These are phyloP conservation scores for Fomitiporia mediterranea DNA, from an alignment of 1,284 basidiomycete species.

Conservation along the genomic window DNA sequence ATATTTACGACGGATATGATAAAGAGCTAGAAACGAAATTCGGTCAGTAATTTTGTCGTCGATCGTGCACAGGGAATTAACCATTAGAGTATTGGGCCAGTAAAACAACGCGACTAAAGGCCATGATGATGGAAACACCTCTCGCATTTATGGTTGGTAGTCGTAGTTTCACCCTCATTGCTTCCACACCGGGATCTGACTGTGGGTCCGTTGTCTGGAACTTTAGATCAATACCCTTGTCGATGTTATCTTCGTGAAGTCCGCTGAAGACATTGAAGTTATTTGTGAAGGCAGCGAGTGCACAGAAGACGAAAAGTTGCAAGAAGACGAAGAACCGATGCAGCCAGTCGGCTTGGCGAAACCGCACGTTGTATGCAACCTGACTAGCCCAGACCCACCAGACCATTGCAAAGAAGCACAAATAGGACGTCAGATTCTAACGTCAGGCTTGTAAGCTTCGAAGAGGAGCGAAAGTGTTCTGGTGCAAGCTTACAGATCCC, in stretches of 20 bases:
- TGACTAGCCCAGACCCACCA: slow-evolving; percentile 25
- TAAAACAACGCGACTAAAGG: slow-evolving; percentile 21
- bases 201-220: slow-evolving; percentile 5
- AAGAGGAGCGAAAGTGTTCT: not conserved
- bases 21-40: slow-evolving; percentile 8
- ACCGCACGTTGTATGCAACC: slow-evolving; percentile 21
- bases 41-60: not conserved
- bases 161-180: not conserved
- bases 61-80: not conserved
- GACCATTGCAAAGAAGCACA: slow-evolving; percentile 21
- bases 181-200: slow-evolving; percentile 8
- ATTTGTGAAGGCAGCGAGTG: slow-evolving; percentile 22
- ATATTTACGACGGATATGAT: slow-evolving; percentile 12
- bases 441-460: not conserved
- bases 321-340: slow-evolving; percentile 22
- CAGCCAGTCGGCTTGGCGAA: slow-evolving; percentile 21
- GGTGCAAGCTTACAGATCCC: slow-evolving; percentile 12
- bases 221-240: slow-evolving; percentile 1
- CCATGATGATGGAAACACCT: slow-evolving; percentile 22
- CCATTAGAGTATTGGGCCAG: slow-evolving; percentile 21
- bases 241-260: slow-evolving; percentile 4
- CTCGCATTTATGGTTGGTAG: slow-evolving; percentile 20
- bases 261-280: slow-evolving; percentile 21
- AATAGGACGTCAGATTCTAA: slow-evolving; percentile 20
- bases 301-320: slow-evolving; percentile 22